Percentiles rank a stretch among this genome's conserved stretches.
Evolutionary conservation across 441 rosid genomes (phyloP).

Genomic region (Adansonia madagascariensis): DNA sequence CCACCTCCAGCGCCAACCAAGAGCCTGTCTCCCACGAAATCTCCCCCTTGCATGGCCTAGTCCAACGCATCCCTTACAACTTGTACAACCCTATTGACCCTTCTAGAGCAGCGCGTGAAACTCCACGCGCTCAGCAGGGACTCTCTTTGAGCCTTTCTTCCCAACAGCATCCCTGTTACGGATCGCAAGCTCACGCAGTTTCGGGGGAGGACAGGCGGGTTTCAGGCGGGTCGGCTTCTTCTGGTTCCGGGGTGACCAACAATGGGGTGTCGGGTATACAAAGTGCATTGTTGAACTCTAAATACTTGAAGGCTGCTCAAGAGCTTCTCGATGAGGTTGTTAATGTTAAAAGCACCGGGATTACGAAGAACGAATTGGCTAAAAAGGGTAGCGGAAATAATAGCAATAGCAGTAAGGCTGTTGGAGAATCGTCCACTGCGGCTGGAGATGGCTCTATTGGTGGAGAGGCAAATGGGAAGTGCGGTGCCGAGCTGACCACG

Average conservation of each 20-base stretch:
- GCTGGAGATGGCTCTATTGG: slow-evolving; percentile 54
- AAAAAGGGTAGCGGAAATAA: slow-evolving; percentile 45
- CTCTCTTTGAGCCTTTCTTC: slow-evolving; percentile 69
- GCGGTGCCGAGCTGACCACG: slow-evolving; percentile 61
- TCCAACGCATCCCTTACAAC: slow-evolving; percentile 54
- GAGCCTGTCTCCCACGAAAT: slow-evolving; percentile 48
- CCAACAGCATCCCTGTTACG: slow-evolving; percentile 65
- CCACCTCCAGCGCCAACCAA: slow-evolving; percentile 41
- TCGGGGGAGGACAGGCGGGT: slow-evolving; percentile 59
- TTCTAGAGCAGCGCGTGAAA: slow-evolving; percentile 53
- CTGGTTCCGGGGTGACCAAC: slow-evolving; percentile 76
- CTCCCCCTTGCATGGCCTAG: slow-evolving; percentile 54
- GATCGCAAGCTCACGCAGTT: slow-evolving; percentile 49
- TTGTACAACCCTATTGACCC: slow-evolving; percentile 66
- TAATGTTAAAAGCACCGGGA: slow-evolving; percentile 61
- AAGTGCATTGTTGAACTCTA: slow-evolving; percentile 75
- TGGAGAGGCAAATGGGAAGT: slow-evolving; percentile 43
- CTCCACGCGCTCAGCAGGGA: slow-evolving; percentile 60
- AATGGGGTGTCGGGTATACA: slow-evolving; percentile 73
- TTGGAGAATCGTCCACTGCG: slow-evolving; percentile 53
- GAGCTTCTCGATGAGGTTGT: slow-evolving; percentile 95
- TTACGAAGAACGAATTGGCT: slow-evolving; percentile 46
- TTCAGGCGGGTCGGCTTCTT: slow-evolving; percentile 61
- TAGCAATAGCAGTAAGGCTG: slow-evolving; percentile 38
- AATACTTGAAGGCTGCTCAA: slow-evolving; percentile 90